A percentile compares a stretch with the other conserved stretches of the same genome.
Evolutionary conservation across 2,329 filamentous ascomycete species (phyloP).

Genomic region (Neofusicoccum cordaticola): DNA sequence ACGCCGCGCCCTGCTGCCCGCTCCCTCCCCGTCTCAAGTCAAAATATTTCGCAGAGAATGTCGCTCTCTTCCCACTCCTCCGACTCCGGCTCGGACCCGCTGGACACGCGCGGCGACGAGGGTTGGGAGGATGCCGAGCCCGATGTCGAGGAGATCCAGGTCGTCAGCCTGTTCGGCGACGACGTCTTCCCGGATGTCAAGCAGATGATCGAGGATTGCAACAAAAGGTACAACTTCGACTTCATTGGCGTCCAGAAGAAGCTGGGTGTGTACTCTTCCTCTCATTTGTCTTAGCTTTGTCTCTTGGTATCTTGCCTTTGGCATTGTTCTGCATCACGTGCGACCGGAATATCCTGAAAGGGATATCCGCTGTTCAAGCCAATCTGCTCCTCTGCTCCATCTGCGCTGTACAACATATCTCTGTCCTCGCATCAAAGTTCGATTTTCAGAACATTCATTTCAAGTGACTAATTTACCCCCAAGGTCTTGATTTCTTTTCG

Average conservation of each 20-base stretch:
- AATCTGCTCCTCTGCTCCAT: not conserved
- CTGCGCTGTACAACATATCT: not conserved
- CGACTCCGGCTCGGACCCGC: constrained; percentile 3
- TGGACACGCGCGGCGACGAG: constrained; percentile 31
- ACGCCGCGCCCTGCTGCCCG: not conserved
- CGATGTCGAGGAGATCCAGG: constrained; percentile 34
- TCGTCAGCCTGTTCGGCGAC: constrained; percentile 42
- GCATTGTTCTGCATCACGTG: not conserved
- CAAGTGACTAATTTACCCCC: not conserved
- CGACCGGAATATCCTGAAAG: not conserved
- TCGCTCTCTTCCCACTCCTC: constrained; percentile 16
- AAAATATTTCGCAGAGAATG: not conserved
- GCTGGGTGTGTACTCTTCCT: constrained; percentile 31
- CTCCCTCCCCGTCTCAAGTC: not conserved
- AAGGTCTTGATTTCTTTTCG: constrained; percentile 45
- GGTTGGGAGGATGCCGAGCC: constrained; percentile 47
- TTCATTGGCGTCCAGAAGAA: constrained; percentile 33
- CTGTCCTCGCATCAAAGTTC: not conserved
- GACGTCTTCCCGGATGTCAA: constrained; percentile 26
- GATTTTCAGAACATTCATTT: too few relatives aligned
- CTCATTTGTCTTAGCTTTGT: not conserved
- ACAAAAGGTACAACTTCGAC: constrained; percentile 39
- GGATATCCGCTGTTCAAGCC: not conserved
- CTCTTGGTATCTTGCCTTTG: not conserved
- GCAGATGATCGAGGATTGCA: constrained; percentile 39